Evolutionary conservation across 2,329 filamentous ascomycete genomes (phyloP), one percentile per base, ranked within the genome.

Genomic region (Aspergillus carbonarius): DNA sequence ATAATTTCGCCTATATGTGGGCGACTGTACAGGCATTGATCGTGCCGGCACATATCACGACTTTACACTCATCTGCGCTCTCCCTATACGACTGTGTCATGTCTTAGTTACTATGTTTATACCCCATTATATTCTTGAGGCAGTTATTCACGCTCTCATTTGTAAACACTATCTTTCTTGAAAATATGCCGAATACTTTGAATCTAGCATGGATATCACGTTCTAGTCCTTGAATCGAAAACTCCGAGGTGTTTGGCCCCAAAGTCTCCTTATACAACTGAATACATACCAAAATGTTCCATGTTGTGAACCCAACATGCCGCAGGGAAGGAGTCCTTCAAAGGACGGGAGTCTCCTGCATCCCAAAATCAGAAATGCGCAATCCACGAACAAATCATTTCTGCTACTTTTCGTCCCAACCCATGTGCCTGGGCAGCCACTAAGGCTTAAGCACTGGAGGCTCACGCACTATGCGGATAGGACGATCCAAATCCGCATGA

Each of bases 401-500:
- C 10, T 37, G 6, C 10, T 13, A n/a, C n/a, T n/a, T n/a, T 15
- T 5, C 6, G 5, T 12, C 17, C 35, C 35, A n/a, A 12, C 25
- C 17, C 23, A 23, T n/a, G 20, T 46, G n/a, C 27, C n/a, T 5
- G 8, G 32, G 32, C 7, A 35, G 3, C 23, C 39, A 39, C 9
- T 30, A 52, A 23, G 60, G 47, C 27, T 59, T 40, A 39, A 62
- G 44, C n/a, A 55, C 50, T n/a, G 55, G 18, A 1, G 46, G 23
- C 27, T 56, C 56, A 25, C 55, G 25, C 30, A 59, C 60, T 15
- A 66, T 54, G 17, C 57, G 61, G 55, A 93, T 89, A 0, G 88
- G 87, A 23, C 83, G 68, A 44, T 87, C 81, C 4, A 87, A 78
- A 69, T 96, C 92, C 3, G 84, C 87, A 65, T 86, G 82, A 15